Percentiles rank a stretch among this genome's conserved stretches.
These are phyloP conservation scores for Rutstroemia sp. DNA, from an alignment of 2,329 filamentous ascomycete genomes.

Conservation along the genomic window DNA sequence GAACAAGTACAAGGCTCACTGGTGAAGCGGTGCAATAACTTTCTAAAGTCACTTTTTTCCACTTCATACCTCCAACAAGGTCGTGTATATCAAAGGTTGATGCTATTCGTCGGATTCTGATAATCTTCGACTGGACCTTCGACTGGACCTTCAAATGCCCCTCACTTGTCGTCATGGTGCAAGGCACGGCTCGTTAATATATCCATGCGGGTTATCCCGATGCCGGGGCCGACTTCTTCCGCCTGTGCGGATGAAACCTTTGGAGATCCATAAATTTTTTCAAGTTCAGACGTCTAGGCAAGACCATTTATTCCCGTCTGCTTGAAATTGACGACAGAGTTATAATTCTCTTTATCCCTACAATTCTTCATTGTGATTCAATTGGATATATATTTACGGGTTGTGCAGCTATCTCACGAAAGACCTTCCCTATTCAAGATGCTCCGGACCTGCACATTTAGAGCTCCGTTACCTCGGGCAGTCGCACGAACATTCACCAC, in stretches of 20 bases:
- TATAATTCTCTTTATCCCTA: not conserved
- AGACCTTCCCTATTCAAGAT: not conserved
- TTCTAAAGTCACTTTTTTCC: no score
- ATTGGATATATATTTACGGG: not conserved
- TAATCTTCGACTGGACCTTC: no score
- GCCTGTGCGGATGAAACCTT: not conserved
- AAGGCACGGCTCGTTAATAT: not conserved
- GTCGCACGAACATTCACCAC: conserved; percentile 5
- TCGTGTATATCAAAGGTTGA: no score
- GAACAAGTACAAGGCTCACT: no score
- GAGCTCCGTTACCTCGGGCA: conserved; percentile 8
- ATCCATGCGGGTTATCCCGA: not conserved
- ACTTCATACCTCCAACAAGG: no score
- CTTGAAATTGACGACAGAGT: no score
- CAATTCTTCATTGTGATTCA: conserved; percentile 4
- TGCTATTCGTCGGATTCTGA: no score
- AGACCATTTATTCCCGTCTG: not conserved
- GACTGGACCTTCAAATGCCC: no score
- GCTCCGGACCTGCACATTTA: conserved; percentile 8
- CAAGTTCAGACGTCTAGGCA: not conserved
- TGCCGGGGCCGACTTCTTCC: not conserved
- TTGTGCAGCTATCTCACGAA: not conserved
- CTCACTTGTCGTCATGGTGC: not conserved
- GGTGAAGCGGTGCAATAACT: no score
- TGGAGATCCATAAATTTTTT: not conserved